Percentiles rank a stretch among this genome's conserved stretches.
Evolutionary conservation across 345 rosid species (phyloP).

Genomic region (Turnera subulata): DNA sequence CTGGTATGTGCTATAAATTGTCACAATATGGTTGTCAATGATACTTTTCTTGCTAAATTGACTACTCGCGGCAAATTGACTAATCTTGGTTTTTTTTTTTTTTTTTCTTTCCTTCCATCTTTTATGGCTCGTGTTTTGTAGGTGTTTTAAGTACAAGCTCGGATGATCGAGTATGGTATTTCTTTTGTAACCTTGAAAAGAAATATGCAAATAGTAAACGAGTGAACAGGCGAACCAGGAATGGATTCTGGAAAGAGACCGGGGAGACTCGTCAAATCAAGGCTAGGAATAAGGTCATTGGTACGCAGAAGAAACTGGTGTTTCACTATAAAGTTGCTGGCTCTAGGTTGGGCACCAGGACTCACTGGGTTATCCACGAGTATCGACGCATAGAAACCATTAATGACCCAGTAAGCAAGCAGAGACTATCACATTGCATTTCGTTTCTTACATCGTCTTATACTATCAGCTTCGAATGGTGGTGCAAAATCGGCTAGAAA

Average conservation of each 20-base stretch:
- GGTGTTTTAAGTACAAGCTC: not conserved
- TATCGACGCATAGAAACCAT: not conserved
- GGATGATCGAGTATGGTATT: constrained; percentile 35
- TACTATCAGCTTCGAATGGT: not conserved
- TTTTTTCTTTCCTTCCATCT: not conserved
- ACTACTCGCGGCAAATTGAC: not conserved
- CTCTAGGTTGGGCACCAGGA: not conserved
- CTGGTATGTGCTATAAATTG: constrained; percentile 21
- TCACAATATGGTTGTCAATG: not conserved
- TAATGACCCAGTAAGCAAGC: constrained; percentile 1
- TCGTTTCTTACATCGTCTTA: not conserved
- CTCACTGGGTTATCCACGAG: constrained; percentile 29
- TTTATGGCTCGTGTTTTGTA: not conserved
- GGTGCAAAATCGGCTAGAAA: not conserved
- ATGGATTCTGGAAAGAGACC: constrained; percentile 44
- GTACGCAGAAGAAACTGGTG: constrained; percentile 41
- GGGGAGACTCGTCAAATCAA: constrained; percentile 32
- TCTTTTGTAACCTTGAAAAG: constrained; percentile 20
- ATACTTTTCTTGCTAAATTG: not conserved
- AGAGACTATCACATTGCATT: not conserved
- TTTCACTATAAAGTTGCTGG: constrained; percentile 12
- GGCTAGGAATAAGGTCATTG: constrained; percentile 25
- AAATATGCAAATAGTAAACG: constrained; percentile 13
- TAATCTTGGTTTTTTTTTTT: too few relatives aligned
- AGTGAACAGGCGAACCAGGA: constrained; percentile 23